A percentile compares a stretch with the other conserved stretches of the same genome.
Evolutionary conservation across 1,284 basidiomycete genomes (phyloP).

Genomic region (Ganoderma leucocontextum): DNA sequence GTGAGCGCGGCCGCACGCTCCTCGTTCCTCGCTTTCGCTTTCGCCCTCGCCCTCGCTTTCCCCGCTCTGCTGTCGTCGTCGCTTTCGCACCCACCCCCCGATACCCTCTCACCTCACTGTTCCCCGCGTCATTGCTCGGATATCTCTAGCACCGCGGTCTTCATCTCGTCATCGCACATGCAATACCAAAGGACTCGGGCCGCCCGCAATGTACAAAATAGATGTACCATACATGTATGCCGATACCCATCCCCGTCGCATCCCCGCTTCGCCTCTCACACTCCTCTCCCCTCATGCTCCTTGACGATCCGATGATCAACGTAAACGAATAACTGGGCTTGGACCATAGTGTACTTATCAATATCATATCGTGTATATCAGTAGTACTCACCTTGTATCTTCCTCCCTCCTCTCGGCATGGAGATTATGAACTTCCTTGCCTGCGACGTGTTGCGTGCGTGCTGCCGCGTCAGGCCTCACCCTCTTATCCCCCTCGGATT

Average conservation of each 20-base stretch:
- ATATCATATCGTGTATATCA: not conserved
- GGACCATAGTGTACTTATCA: not conserved
- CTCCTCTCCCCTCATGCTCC: not conserved
- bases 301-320: not conserved
- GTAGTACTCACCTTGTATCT: not conserved
- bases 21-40: not conserved
- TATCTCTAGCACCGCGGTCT: no score
- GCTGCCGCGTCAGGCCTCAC: no score
- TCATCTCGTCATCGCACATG: slow-evolving; percentile 1
- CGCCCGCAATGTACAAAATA: not conserved
- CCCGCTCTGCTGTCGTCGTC: not conserved
- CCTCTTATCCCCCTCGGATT: no score
- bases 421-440: no score
- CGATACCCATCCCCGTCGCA: not conserved
- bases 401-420: no score
- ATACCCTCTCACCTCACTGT: not conserved
- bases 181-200: not conserved
- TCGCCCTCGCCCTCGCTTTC: not conserved
- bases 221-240: slow-evolving; percentile 1
- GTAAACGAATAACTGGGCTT: not conserved
- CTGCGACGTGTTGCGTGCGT: no score
- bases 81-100: not conserved
- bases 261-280: not conserved
- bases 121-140: not conserved
- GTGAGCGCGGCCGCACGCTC: slow-evolving; percentile 15